Base-by-base conservation (phyloP, 1,139 yeast genomes). In the Candida frijolesensis region DNA sequence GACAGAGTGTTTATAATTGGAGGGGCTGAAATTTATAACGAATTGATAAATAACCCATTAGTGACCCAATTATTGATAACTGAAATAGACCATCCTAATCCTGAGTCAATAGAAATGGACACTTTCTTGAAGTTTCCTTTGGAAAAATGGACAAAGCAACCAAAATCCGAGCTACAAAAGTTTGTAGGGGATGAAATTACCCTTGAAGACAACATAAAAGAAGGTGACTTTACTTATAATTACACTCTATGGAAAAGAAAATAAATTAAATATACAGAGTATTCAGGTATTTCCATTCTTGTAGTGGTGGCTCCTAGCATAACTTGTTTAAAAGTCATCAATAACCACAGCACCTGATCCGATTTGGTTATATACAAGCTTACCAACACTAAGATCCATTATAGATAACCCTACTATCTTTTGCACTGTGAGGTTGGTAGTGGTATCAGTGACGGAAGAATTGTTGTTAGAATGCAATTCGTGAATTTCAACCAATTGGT, bases 11-110 rank as follows among this genome's bases (percentile, higher is more conserved):
- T 85, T 63, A 78, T 95, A 34, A 94, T 94, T 56, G 99, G 99
- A 2, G 99, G 99, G 1, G 94, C 95, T 1, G 94, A 92, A 65
- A 74, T 94, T 7, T 94, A 94, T 70, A 78, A 81, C 48, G 75
- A 82, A 42, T 76, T 83, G 27, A 65, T 85, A 30, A 59, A 70
- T 0, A 76, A 73, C 47, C 16, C 25, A 14, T 50, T 71, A 4
- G 81, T 87, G 0, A 78, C 80, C 46, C 78, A 83, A 40, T 69
- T 94, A 46, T 73, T 91, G 32, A 67, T 94, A n/a, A 94, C 99
- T 0, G 91, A 89, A 62, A 79, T 92, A 32, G 61, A 63, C 65
- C 70, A 43, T 56, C 62, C 15, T 58, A 63, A 16, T 58, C 63
- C 14, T 63, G 51, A 51, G 4, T 18, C 66, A 3, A 71, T 85